Evolutionary conservation across 305 asterid species (phyloP).

Genomic region (Galium porrigens): DNA sequence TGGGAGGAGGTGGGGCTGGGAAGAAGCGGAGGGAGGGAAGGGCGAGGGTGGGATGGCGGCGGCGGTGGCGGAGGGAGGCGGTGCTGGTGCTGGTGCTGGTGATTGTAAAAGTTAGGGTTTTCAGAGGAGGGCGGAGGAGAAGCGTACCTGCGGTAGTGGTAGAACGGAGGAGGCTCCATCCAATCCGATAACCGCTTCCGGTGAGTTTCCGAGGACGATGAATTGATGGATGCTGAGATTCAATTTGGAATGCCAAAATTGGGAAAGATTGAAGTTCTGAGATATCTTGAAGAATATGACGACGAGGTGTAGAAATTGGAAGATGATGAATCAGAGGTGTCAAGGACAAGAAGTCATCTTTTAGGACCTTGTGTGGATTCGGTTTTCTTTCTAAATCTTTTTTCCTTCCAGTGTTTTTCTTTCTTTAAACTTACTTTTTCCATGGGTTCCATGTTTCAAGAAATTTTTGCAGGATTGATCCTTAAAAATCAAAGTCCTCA

Average conservation of each 20-base stretch:
- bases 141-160: constrained; percentile 22
- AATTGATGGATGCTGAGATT: background rate
- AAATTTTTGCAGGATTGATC: too few species aligned
- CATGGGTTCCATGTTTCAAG: too few species aligned
- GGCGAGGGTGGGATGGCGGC: constrained; percentile 8
- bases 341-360: too few species aligned
- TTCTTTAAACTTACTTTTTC: too few species aligned
- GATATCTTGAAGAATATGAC: background rate
- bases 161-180: constrained; percentile 17
- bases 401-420: too few species aligned
- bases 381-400: background rate
- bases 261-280: background rate
- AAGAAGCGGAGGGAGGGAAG: constrained; percentile 20
- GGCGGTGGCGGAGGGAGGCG: constrained; percentile 13
- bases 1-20: constrained; percentile 28
- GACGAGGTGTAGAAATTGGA: background rate
- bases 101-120: constrained; percentile 18
- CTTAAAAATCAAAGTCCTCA: too few species aligned
- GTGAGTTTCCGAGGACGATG: background rate
- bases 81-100: background rate
- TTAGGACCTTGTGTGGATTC: background rate
- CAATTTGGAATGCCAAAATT: background rate
- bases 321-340: background rate
- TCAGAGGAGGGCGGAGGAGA: constrained; percentile 20
- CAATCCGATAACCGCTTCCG: background rate